Evolutionary conservation across 2,329 filamentous ascomycete species (phyloP).

Genomic region (Colletotrichum sp.): DNA sequence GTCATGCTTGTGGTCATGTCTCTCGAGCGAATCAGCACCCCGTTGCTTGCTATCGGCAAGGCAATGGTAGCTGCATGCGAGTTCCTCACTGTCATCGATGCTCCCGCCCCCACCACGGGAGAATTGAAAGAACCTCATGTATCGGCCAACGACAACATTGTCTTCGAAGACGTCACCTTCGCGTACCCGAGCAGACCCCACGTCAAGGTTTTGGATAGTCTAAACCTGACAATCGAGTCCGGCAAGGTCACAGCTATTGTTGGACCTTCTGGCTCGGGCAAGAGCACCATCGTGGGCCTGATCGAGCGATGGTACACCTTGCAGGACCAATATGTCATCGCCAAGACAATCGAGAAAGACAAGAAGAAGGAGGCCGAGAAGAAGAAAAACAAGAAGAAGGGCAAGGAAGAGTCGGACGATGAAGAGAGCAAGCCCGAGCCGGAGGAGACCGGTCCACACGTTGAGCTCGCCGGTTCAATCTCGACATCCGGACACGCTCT

Average conservation of each 20-base stretch:
- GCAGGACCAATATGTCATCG: slow-evolving; percentile 56
- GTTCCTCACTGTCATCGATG: slow-evolving; percentile 61
- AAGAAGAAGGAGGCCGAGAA: slow-evolving; percentile 46
- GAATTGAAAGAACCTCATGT: slow-evolving; percentile 41
- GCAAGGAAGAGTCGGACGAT: slow-evolving; percentile 32
- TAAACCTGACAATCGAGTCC: slow-evolving; percentile 63
- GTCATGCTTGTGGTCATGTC: slow-evolving; percentile 64
- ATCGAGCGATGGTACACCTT: slow-evolving; percentile 76
- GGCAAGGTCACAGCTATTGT: slow-evolving; percentile 78
- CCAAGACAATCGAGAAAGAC: slow-evolving; percentile 53
- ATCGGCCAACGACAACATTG: slow-evolving; percentile 42
- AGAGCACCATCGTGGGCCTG: slow-evolving; percentile 75
- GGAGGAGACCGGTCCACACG: slow-evolving; percentile 43
- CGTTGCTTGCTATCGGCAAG: slow-evolving; percentile 63
- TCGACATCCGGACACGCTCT: slow-evolving; percentile 59
- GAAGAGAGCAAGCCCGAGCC: slow-evolving; percentile 24
- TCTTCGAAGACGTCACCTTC: slow-evolving; percentile 71
- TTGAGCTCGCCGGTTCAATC: slow-evolving; percentile 58
- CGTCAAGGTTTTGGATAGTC: slow-evolving; percentile 65
- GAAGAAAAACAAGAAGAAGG: slow-evolving; percentile 35
- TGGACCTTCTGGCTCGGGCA: slow-evolving; percentile 74
- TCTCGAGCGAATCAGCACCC: slow-evolving; percentile 61
- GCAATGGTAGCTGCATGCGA: slow-evolving; percentile 63
- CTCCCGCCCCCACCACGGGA: slow-evolving; percentile 42
- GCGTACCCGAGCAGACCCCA: slow-evolving; percentile 72